Percentiles rank a stretch among this genome's conserved stretches.
Conservation (phyloP, 495 filamentous ascomycete species). For the Corynascus novoguineensis region DNA sequence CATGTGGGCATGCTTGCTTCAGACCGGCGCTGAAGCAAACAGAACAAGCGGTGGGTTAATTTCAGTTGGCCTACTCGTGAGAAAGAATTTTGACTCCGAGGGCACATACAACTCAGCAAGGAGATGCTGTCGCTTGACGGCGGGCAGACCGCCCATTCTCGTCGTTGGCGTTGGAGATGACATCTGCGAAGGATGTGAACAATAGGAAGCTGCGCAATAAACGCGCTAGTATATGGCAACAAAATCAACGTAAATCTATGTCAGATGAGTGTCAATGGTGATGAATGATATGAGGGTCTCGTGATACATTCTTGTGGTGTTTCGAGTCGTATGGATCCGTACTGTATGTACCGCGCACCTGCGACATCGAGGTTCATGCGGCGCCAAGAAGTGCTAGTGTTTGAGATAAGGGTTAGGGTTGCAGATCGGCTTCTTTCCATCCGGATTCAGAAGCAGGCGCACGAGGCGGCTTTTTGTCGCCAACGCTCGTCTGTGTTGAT, state of each 20-base stretch:
- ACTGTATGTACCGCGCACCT: background rate
- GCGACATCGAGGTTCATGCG: slow-evolving; percentile 16
- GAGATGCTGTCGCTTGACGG: slow-evolving; percentile 54
- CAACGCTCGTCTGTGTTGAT: background rate
- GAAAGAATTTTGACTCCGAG: too few relatives aligned
- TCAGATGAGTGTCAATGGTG: background rate
- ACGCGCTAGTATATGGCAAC: too few relatives aligned
- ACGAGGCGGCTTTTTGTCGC: too few relatives aligned
- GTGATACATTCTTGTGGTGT: too few relatives aligned
- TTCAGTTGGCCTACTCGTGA: background rate
- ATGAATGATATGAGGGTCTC: background rate
- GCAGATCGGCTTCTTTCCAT: background rate
- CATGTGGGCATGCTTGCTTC: slow-evolving; percentile 72
- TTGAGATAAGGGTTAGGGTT: slow-evolving; percentile 12
- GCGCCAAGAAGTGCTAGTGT: background rate
- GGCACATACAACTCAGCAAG: slow-evolving; percentile 72
- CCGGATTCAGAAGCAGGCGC: background rate
- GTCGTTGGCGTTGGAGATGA: slow-evolving; percentile 10
- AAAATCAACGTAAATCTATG: too few relatives aligned
- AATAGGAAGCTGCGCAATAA: background rate
- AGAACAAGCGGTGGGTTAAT: background rate
- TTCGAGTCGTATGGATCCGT: too few relatives aligned
- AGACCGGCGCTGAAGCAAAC: slow-evolving; percentile 67
- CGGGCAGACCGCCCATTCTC: slow-evolving; percentile 29
- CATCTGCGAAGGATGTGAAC: too few relatives aligned